These are phyloP conservation scores for Zygosaccharomyces siamensis DNA, from an alignment of 805 yeast species.

Conservation along the genomic window DNA sequence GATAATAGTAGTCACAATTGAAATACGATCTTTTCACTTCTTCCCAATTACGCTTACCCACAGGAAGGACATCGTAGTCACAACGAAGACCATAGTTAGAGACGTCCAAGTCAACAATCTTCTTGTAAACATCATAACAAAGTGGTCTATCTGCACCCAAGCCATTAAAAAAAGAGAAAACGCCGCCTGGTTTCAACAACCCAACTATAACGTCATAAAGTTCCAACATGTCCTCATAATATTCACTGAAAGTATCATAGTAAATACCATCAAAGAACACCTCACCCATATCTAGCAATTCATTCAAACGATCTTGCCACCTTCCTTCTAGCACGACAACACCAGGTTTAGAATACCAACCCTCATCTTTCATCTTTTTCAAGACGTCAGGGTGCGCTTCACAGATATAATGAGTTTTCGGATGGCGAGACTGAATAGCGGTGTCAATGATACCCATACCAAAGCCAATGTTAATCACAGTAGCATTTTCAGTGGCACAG, in stretches of 20 bases:
- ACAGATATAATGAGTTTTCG: conserved; percentile 68
- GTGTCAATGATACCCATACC: conserved; percentile 96
- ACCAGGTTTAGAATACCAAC: conserved; percentile 73
- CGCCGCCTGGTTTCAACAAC: conserved; percentile 72
- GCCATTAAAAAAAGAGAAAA: conserved; percentile 89
- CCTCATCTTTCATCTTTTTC: conserved; percentile 58
- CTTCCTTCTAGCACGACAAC: conserved; percentile 80
- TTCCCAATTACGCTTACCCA: conserved; percentile 32
- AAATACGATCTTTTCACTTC: conserved; percentile 35
- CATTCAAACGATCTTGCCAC: conserved; percentile 82
- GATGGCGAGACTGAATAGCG: conserved; percentile 51
- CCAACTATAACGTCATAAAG: conserved; percentile 80
- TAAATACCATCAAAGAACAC: conserved; percentile 86
- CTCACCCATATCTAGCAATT: conserved; percentile 51
- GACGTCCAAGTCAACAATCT: conserved; percentile 75
- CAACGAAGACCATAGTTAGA: conserved; percentile 71
- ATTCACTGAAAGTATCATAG: conserved; percentile 91
- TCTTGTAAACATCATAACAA: conserved; percentile 78
- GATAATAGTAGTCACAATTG: conserved; percentile 33
- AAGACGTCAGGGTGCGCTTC: conserved; percentile 96
- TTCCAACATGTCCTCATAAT: conserved; percentile 82
- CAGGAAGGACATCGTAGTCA: conserved; percentile 38
- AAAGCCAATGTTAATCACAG: conserved; percentile 81
- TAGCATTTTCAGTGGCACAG: conserved; percentile 42
- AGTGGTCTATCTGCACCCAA: conserved; percentile 74